Evolutionary conservation across 1,284 basidiomycete species (phyloP), one percentile per base, ranked within the genome.

Genomic region (Apiotrichum veenhuisii): DNA sequence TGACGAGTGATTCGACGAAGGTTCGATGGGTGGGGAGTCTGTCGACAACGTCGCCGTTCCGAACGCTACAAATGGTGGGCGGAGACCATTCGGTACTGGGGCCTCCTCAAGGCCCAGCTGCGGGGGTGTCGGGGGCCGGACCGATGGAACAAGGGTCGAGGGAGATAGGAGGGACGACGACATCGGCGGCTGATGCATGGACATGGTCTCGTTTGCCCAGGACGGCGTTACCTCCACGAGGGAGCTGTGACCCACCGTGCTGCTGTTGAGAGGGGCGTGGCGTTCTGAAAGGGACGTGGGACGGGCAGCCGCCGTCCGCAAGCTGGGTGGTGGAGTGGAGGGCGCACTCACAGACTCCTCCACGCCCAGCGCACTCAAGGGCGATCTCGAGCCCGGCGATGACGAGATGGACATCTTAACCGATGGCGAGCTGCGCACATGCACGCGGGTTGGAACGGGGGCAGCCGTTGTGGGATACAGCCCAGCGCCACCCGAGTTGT

Each of bases 1-100:
- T 12, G 58, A 59, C 11, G 60, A 59, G 41, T 56, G 60, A 30
- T 62, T 59, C 25, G 63, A 64, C 1, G 48, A 46, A 10, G 57
- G 57, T 22, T 59, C 49, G 40, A 2, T 18, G 7, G 25, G 25
- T 10, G 49, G 52, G 17, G 33, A n/a, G 17, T 38, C 40, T 23
- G 34, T 33, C 20, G 23, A 44, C 48, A 52, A 27, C 0, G 38
- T 40, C 2, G 53, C 53, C 3, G 46, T 34, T 22, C 53, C 53
- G 22, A 54, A 54, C 7, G 52, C 42, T 17, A 26, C 36, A 12
- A 33, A 45, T 5, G 33, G 17, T 1, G 42, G 10, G 22, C 10
- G 41, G 37, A 38, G 48, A 22, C 25, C 33, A 12, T 26, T 22
- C 2, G 5, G 26, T 54, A 36, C 41, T n/a, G 40, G 5, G 18